Base-by-base conservation (phyloP, 305 asterid genomes). In the Fraxinus dipetala region DNA sequence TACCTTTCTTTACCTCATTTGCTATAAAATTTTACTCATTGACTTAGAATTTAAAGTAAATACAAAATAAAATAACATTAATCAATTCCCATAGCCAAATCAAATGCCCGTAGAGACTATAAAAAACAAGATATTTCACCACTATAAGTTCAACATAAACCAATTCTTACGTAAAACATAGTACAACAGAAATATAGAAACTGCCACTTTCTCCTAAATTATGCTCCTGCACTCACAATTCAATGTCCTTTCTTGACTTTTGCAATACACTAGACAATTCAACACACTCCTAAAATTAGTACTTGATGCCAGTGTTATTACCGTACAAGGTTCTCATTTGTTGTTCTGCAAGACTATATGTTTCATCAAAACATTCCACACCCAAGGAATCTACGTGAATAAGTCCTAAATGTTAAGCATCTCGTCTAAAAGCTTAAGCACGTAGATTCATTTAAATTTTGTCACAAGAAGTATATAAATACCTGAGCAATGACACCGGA, bases 401-500 rank as follows among this genome's bases (percentile, higher is more conserved):
- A 22, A 6, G 9, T 7, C 72, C 14, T 16, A n/a, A 54, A 32
- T 4, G 24, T 54, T n/a, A 54, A 14, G 1, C 63, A 54, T 54
- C 20, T 54, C 20, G 24, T 54, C 63, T 16, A 54, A 54, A 54
- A 56, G 67, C 67, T 56, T 14, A 78, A 78, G 28, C 65, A 59
- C 34, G 72, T 1, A 11, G 6, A 72, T 78, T 6, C 10, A 56
- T 56, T 56, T 56, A 56, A 16, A 18, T 56, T 56, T 56, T 56
- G 67, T 18, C 26, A 18, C 5, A 20, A 77, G 59, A 63, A 78
- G 5, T 61, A 11, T 0, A 8, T 7, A 13, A 77, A 18, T 84
- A 93, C 98, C 97, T 94, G 98, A 84, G 98, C 97, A 81, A 92
- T 85, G 75, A 90, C 94, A 40, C 98, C 97, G 10, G 97, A 92